Evolutionary conservation across 2,329 filamentous ascomycete genomes (phyloP).

Genomic region (Monascus ruber): DNA sequence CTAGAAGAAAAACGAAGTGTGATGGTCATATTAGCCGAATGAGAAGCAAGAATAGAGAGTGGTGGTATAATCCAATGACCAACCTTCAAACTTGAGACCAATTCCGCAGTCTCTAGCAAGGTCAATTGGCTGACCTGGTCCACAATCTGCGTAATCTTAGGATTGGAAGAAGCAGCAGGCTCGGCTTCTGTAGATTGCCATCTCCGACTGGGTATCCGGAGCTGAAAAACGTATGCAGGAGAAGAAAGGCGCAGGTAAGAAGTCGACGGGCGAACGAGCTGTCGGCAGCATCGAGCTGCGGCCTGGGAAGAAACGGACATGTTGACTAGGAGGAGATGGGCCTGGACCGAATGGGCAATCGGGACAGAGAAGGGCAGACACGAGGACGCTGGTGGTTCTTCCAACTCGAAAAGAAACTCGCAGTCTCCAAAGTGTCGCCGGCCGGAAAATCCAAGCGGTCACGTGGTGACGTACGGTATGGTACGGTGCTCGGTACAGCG

Average conservation of each 20-base stretch:
- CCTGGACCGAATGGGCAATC: slow-evolving; percentile 1
- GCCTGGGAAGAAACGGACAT: slow-evolving; percentile 31
- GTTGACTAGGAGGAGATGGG: slow-evolving; percentile 6
- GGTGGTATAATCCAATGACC: not conserved
- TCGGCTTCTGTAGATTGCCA: slow-evolving; percentile 73
- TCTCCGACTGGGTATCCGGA: slow-evolving; percentile 48
- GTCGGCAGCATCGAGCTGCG: slow-evolving; percentile 33
- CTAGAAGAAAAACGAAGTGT: slow-evolving; percentile 36
- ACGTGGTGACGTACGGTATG: slow-evolving; percentile 12
- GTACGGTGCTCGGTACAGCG: no score
- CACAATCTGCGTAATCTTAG: slow-evolving; percentile 90
- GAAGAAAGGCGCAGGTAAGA: slow-evolving; percentile 30
- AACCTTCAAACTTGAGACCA: slow-evolving; percentile 93
- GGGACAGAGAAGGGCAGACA: slow-evolving; percentile 8
- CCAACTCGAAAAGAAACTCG: slow-evolving; percentile 17
- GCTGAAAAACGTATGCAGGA: slow-evolving; percentile 28
- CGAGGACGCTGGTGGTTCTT: slow-evolving; percentile 1
- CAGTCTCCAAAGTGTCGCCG: slow-evolving; percentile 5
- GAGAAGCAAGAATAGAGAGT: slow-evolving; percentile 1
- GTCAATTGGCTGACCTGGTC: slow-evolving; percentile 99
- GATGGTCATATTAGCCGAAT: slow-evolving; percentile 1
- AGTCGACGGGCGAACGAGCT: slow-evolving; percentile 29
- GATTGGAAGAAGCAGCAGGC: slow-evolving; percentile 50
- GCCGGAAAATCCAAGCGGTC: slow-evolving; percentile 23
- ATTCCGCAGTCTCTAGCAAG: slow-evolving; percentile 88